These are phyloP conservation scores for Ehretia macrophylla DNA, from an alignment of 257 asterid genomes.

Conservation along the genomic window DNA sequence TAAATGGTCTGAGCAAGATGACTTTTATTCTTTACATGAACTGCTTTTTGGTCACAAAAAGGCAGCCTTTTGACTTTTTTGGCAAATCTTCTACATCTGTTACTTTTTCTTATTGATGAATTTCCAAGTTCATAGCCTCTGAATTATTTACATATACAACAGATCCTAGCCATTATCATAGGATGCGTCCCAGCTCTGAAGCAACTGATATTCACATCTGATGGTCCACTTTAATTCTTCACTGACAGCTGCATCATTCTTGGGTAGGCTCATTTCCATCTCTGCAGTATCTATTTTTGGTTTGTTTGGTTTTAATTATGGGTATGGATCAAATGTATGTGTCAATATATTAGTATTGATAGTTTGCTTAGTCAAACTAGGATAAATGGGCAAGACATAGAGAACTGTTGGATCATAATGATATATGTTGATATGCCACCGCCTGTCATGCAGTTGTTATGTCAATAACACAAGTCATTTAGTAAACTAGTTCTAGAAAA, in stretches of 20 bases:
- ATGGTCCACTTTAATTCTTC: conserved; percentile 93
- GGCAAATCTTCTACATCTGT: not conserved
- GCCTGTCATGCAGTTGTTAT: too few relatives aligned
- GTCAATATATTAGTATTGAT: too few relatives aligned
- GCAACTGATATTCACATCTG: conserved; percentile 70
- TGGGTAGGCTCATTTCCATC: conserved; percentile 57
- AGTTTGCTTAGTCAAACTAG: too few relatives aligned
- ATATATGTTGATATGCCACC: too few relatives aligned
- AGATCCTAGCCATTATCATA: conserved; percentile 77
- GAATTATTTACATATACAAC: conserved; percentile 25
- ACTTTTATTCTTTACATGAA: not conserved
- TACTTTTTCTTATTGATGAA: not conserved
- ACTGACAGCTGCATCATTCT: conserved; percentile 98
- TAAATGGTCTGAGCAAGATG: too few relatives aligned
- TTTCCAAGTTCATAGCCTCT: conserved; percentile 7
- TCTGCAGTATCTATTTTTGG: conserved; percentile 13
- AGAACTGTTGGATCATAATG: too few relatives aligned
- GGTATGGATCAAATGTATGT: not conserved
- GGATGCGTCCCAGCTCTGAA: conserved; percentile 88
- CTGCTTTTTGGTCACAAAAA: not conserved
- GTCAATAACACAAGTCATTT: too few relatives aligned
- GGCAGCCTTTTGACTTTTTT: not conserved
- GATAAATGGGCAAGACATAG: too few relatives aligned
- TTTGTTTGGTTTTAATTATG: conserved; percentile 9
- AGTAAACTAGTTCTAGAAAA: too few relatives aligned